Base-by-base conservation (phyloP, 2,329 filamentous ascomycete genomes). In the Claviceps purpurea region DNA sequence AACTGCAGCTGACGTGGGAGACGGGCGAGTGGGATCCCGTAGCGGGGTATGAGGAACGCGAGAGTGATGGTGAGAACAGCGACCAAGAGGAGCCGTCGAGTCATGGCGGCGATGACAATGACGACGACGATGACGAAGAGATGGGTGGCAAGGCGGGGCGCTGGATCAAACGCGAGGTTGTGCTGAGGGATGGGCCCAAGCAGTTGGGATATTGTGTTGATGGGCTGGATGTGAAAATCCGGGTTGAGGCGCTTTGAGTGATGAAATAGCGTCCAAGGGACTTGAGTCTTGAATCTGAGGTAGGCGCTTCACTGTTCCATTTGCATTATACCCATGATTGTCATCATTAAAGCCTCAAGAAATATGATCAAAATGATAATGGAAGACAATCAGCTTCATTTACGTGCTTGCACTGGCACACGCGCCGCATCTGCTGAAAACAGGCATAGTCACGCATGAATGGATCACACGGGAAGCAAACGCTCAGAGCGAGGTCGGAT, bases 1-100 rank as follows among this genome's bases (percentile, higher is more conserved):
- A 69, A 43, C 70, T 91, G 55, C 76, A 74, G 42, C 66, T 97
- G 48, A 70, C 93, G 0, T 95, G 88, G 85, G 89, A 95, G 70
- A 95, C 89, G 8, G 87, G 88, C 20, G 90, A 96, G 66, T 88
- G 85, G 81, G 89, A 95, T 65, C 87, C 87, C 0, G 82, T 89
- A 0, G 77, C 77, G 8, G 75, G 78, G 55, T 78, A 81, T 58
- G 75, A 81, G 56, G 75, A 79, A 4, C 75, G 76, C 34, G 79
- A 79, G 42, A 75, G 70, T 51, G 74, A 72, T 44, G 76, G 70
- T 51, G 73, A 72, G 45, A 74, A 72, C 58, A 76, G 74, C 46
- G 76, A 77, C 34, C 75, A 77, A 6, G 73, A 77, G 34, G 72
- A 74, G 5, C 56, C 47, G 20, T 16, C 20, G 20, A 24, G 41